Evolutionary conservation across 768 basidiomycete species (phyloP).

Genomic region (Holtermannia corniformis): DNA sequence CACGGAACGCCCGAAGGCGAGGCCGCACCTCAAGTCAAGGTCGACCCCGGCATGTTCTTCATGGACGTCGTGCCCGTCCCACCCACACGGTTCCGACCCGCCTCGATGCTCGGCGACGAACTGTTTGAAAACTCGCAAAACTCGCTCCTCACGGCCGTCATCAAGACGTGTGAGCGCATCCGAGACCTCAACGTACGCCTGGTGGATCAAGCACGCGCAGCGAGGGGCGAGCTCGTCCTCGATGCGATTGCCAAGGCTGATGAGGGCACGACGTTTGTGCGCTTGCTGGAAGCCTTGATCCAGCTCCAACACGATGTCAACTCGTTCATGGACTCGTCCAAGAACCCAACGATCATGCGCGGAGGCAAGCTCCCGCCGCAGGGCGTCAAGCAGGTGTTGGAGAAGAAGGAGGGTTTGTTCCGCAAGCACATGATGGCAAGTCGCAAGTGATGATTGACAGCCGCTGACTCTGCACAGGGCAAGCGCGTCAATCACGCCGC

Average conservation of each 20-base stretch:
- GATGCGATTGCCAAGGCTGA: conserved; percentile 53
- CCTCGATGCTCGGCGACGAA: conserved; percentile 79
- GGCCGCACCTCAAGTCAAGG: conserved; percentile 13
- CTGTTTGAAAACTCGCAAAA: conserved; percentile 97
- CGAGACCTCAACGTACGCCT: conserved; percentile 61
- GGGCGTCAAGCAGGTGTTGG: conserved; percentile 90
- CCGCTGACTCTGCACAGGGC: conserved; percentile 51
- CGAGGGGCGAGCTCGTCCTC: conserved; percentile 37
- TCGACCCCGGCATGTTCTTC: conserved; percentile 86
- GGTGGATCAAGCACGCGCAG: conserved; percentile 19
- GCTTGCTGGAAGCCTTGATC: conserved; percentile 68
- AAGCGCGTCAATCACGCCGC: conserved; percentile 99
- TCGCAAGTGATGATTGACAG: neutral
- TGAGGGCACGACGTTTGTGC: conserved; percentile 49
- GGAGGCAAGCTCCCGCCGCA: conserved; percentile 83
- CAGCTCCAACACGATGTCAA: conserved; percentile 93
- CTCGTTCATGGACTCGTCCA: conserved; percentile 91
- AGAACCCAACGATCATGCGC: conserved; percentile 76
- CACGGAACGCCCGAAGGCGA: conserved; percentile 59
- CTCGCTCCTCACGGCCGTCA: conserved; percentile 68
- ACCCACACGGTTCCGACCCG: conserved; percentile 92
- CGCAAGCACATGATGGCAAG: conserved; percentile 98
- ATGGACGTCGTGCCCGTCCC: conserved; percentile 82
- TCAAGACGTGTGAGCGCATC: conserved; percentile 64
- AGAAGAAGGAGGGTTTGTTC: conserved; percentile 98